These are phyloP conservation scores for Dioscorea zingiberensis DNA, from an alignment of 106 monocot genomes.

Conservation along the genomic window DNA sequence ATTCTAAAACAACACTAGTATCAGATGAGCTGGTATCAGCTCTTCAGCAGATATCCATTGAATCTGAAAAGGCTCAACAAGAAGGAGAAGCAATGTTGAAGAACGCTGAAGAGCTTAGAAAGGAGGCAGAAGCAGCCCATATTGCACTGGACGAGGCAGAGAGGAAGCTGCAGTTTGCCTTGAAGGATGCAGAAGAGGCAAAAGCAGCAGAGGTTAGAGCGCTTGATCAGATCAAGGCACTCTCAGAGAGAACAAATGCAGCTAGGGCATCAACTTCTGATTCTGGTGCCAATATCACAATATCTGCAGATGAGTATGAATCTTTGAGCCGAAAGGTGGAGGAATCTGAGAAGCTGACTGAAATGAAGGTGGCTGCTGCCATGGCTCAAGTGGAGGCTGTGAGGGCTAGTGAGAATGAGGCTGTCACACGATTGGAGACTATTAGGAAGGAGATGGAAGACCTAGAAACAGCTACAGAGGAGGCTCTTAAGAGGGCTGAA, in stretches of 20 bases:
- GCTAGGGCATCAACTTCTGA: constrained; percentile 25
- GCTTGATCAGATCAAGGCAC: constrained; percentile 17
- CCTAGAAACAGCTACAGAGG: constrained; percentile 16
- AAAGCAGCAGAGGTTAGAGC: constrained; percentile 30
- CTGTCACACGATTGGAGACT: constrained; percentile 20
- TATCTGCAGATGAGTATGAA: constrained; percentile 23
- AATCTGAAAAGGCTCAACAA: constrained; percentile 18
- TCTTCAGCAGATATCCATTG: constrained; percentile 23
- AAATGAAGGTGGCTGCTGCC: constrained; percentile 38
- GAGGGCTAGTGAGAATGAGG: constrained; percentile 30
- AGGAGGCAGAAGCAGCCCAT: constrained; percentile 20
- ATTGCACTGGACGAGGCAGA: constrained; percentile 17
- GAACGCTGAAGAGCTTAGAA: constrained; percentile 18
- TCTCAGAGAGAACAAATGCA: constrained; percentile 25
- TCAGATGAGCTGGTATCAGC: constrained; percentile 21
- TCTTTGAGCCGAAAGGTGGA: constrained; percentile 30
- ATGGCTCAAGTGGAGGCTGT: constrained; percentile 37
- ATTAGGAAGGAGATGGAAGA: constrained; percentile 27
- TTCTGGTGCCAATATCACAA: constrained; percentile 22
- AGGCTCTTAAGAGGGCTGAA: constrained; percentile 32
- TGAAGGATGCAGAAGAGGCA: constrained; percentile 28
- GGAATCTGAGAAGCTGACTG: constrained; percentile 23
- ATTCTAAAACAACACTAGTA: constrained; percentile 15
- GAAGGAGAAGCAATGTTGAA: constrained; percentile 28
- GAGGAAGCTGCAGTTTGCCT: constrained; percentile 17